Percentiles rank a stretch among this genome's conserved stretches.
phyloP scores from a whole-genome alignment of 2,329 filamentous ascomycete genomes.

The Xylaria multiplex region DNA sequence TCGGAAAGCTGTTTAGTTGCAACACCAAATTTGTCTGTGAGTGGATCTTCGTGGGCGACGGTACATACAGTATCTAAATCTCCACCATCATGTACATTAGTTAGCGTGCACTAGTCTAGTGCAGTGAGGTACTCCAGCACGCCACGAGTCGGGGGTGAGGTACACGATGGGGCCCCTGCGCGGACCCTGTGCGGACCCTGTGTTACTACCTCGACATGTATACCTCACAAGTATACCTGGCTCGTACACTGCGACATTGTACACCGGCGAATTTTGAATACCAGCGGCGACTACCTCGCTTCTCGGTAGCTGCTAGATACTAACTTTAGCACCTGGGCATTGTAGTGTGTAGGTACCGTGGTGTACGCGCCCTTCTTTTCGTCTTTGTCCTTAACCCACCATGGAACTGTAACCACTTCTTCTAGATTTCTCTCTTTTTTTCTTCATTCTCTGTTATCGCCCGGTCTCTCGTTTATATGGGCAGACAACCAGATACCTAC shows the following conservation, averaged over 20 bases:
- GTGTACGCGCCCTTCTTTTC: not conserved
- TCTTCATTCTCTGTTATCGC: not conserved
- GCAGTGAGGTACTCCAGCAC: not conserved
- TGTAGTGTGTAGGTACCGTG: too few species aligned
- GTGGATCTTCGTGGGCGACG: not conserved
- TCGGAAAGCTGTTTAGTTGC: too few species aligned
- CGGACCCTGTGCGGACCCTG: not conserved
- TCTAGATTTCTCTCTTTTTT: conserved; percentile 13
- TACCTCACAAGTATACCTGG: too few species aligned
- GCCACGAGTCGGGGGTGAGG: conserved; percentile 5
- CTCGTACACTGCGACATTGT: too few species aligned
- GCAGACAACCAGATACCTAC: conserved; percentile 30
- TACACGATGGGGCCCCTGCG: not conserved
- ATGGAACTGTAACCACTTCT: conserved; percentile 15
- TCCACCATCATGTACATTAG: not conserved
- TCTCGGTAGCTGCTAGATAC: not conserved
- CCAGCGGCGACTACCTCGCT: not conserved
- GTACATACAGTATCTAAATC: not conserved
- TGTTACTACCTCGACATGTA: too few species aligned
- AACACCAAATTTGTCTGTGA: conserved; percentile 4
- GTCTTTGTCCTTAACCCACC: conserved; percentile 9
- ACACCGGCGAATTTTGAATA: too few species aligned
- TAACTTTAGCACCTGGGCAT: too few species aligned
- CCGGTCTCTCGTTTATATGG: conserved; percentile 45
- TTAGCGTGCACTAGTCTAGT: not conserved